phyloP scores from a whole-genome alignment of 2,329 filamentous ascomycete species.

The Paecilomyces dactylethromorphus region DNA sequence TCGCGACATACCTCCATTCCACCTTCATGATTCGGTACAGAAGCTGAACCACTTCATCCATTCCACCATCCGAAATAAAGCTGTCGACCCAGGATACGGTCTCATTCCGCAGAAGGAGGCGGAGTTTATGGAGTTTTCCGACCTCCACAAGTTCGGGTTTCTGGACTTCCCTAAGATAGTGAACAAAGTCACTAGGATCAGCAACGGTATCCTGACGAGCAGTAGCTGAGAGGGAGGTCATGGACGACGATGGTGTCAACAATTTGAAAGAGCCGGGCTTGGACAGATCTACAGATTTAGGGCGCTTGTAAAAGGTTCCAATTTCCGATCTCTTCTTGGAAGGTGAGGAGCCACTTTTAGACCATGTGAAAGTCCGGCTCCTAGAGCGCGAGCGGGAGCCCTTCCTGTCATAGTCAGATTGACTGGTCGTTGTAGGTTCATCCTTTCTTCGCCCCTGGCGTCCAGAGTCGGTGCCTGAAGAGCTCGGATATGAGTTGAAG shows the following conservation, averaged over 20 bases:
- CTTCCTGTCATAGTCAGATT: conserved; percentile 39
- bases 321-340: conserved; percentile 68
- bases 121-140: conserved; percentile 89
- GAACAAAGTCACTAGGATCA: conserved; percentile 75
- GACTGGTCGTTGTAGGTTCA: conserved; percentile 1
- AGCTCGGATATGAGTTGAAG: conserved; percentile 33
- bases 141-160: conserved; percentile 82
- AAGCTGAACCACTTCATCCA: conserved; percentile 82
- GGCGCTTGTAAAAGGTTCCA: conserved; percentile 59
- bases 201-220: conserved; percentile 68
- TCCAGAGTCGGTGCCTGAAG: conserved; percentile 17
- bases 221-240: conserved; percentile 50
- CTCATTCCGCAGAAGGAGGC: conserved; percentile 84
- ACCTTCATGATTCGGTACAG: conserved; percentile 89
- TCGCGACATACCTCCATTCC: conserved; percentile 73
- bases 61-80: conserved; percentile 83
- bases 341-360: conserved; percentile 61
- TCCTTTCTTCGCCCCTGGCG: conserved; percentile 38
- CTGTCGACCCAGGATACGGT: conserved; percentile 92
- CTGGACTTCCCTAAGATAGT: conserved; percentile 72
- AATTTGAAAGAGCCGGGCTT: conserved; percentile 55
- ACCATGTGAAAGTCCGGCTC: conserved; percentile 74
- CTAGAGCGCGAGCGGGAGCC: conserved; percentile 47
- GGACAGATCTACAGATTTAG: conserved; percentile 65
- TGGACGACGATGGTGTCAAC: conserved; percentile 49